A percentile compares a stretch with the other conserved stretches of the same genome.
These are phyloP conservation scores for Rauvolfia tetraphylla DNA, from an alignment of 257 asterid genomes.

Conservation along the genomic window DNA sequence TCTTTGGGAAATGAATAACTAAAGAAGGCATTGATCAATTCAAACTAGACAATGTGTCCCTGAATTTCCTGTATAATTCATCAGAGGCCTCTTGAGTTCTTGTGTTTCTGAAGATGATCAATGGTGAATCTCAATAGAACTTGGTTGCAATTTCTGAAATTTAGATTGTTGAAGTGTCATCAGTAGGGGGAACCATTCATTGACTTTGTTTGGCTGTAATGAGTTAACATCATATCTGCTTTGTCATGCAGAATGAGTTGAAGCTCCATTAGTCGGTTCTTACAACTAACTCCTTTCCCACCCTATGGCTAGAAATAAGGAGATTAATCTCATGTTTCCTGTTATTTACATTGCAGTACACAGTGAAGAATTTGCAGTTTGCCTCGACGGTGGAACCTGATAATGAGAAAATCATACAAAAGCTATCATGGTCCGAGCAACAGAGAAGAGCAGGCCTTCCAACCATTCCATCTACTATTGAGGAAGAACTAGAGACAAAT, in stretches of 20 bases:
- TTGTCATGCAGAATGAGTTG: background rate
- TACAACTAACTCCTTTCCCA: background rate
- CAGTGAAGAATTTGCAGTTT: conserved; percentile 71
- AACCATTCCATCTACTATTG: conserved; percentile 85
- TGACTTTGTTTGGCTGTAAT: background rate
- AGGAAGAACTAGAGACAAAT: conserved; percentile 78
- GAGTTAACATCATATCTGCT: background rate
- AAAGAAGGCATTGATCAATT: background rate
- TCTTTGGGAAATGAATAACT: background rate
- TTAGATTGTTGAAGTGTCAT: background rate
- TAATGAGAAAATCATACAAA: conserved; percentile 46
- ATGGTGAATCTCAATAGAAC: background rate
- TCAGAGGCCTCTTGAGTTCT: background rate
- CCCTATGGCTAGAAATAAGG: background rate
- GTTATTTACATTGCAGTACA: conserved; percentile 30
- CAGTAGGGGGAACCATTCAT: background rate
- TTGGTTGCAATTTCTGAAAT: background rate
- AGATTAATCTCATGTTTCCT: background rate
- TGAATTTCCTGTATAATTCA: background rate
- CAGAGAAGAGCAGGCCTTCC: conserved; percentile 50
- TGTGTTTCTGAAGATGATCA: background rate
- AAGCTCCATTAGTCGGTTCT: background rate
- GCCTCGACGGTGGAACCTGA: conserved; percentile 76
- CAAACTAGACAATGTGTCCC: background rate
- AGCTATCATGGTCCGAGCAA: conserved; percentile 34